Conservation (phyloP, 306 rosid species). For the Lithocarpus polystachyus region DNA sequence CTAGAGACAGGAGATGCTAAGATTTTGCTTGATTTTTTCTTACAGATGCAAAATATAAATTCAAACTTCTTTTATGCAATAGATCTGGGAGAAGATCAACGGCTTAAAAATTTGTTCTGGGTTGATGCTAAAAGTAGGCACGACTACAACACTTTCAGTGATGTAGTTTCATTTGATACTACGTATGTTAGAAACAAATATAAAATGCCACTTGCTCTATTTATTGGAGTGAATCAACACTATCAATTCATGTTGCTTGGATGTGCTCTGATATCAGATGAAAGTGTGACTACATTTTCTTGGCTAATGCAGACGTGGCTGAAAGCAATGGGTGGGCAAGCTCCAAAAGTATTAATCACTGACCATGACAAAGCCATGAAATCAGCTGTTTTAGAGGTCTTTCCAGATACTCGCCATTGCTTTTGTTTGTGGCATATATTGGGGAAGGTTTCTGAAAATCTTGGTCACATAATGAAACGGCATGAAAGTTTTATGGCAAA, state of each 20-base stretch:
- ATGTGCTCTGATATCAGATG: slow-evolving; percentile 92
- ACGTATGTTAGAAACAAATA: slow-evolving; percentile 79
- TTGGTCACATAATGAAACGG: slow-evolving; percentile 65
- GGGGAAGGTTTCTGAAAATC: slow-evolving; percentile 83
- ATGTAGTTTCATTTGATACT: slow-evolving; percentile 88
- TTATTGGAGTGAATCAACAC: slow-evolving; percentile 97
- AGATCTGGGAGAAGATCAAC: slow-evolving; percentile 89
- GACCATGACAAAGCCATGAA: slow-evolving; percentile 82
- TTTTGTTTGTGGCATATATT: slow-evolving; percentile 81
- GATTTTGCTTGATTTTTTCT: slow-evolving; percentile 67
- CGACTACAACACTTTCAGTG: slow-evolving; percentile 75
- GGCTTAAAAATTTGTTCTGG: slow-evolving; percentile 81
- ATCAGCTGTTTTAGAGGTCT: slow-evolving; percentile 61
- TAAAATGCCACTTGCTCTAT: slow-evolving; percentile 90
- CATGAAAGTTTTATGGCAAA: slow-evolving; percentile 74
- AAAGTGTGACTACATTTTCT: slow-evolving; percentile 60
- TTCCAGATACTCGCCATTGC: slow-evolving; percentile 66
- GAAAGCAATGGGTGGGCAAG: slow-evolving; percentile 86
- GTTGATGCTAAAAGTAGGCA: slow-evolving; percentile 94
- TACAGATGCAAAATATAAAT: slow-evolving; percentile 81
- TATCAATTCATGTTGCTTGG: slow-evolving; percentile 90
- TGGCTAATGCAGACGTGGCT: slow-evolving; percentile 86
- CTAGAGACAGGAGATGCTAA: slow-evolving; percentile 78
- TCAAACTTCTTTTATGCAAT: slow-evolving; percentile 83
- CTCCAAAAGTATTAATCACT: slow-evolving; percentile 78